Conservation (phyloP, 2,329 filamentous ascomycete species). For the Ciborinia camelliae region DNA sequence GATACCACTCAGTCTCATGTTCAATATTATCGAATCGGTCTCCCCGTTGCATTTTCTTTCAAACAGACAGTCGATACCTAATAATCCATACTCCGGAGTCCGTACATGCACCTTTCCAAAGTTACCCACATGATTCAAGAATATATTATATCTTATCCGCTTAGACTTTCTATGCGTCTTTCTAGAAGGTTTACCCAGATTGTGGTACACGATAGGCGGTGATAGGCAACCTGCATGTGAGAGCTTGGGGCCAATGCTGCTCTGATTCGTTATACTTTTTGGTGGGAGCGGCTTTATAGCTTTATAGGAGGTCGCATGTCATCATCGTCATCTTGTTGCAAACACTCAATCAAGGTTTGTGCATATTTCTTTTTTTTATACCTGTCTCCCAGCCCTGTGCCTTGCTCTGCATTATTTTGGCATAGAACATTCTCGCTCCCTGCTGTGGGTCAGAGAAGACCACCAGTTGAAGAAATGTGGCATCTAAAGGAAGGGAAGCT, state of each 20-base stretch:
- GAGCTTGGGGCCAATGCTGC: constrained; percentile 7
- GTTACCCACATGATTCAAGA: constrained; percentile 5
- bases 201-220: not conserved
- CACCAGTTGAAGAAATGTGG: not conserved
- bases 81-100: too few relatives aligned
- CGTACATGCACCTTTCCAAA: too few relatives aligned
- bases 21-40: not conserved
- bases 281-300: not conserved
- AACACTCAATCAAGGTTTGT: constrained; percentile 1
- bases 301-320: not conserved
- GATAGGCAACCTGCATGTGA: not conserved
- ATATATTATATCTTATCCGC: not conserved
- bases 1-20: not conserved
- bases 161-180: constrained; percentile 8
- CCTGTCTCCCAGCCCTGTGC: constrained; percentile 9
- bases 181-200: constrained; percentile 5
- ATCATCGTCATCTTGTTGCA: constrained; percentile 7
- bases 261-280: not conserved
- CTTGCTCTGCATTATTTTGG: not conserved
- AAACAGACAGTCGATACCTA: too few relatives aligned
- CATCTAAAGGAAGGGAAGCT: not conserved
- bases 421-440: too few relatives aligned
- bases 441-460: not conserved
- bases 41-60: not conserved
- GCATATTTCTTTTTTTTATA: too few relatives aligned